These are phyloP conservation scores for Epichloe sibirici DNA, from an alignment of 2,329 filamentous ascomycete species.

Conservation along the genomic window DNA sequence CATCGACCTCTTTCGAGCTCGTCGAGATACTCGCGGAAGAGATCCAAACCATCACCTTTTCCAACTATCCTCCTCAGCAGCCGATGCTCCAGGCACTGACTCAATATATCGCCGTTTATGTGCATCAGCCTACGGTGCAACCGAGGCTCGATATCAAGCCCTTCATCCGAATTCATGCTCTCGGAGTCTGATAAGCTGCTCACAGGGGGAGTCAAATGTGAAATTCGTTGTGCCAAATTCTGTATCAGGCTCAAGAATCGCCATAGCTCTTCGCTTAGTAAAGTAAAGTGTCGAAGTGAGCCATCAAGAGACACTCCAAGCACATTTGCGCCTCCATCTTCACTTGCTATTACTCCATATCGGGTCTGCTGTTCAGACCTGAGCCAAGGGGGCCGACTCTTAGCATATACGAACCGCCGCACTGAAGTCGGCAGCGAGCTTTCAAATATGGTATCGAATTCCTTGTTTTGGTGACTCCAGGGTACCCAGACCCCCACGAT, in stretches of 20 bases:
- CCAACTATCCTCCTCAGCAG: conserved; percentile 31
- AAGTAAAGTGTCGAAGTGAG: conserved; percentile 54
- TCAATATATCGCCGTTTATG: conserved; percentile 54
- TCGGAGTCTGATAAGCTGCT: neutral
- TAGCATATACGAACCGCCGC: conserved; percentile 40
- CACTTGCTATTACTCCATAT: conserved; percentile 32
- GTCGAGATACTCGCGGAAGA: conserved; percentile 37
- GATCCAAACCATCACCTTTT: conserved; percentile 19
- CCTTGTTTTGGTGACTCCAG: conserved; percentile 25
- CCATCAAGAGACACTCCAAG: conserved; percentile 60
- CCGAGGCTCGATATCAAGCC: conserved; percentile 23
- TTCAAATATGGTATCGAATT: conserved; percentile 40
- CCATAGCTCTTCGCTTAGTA: conserved; percentile 52
- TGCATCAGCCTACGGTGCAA: conserved; percentile 41
- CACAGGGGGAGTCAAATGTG: conserved; percentile 30
- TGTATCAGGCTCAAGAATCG: conserved; percentile 62
- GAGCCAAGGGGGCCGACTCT: conserved; percentile 41
- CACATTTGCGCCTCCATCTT: conserved; percentile 35
- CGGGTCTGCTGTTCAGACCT: conserved; percentile 18
- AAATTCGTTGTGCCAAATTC: conserved; percentile 44
- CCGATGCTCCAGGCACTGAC: conserved; percentile 36
- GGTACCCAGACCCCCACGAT: conserved; percentile 41
- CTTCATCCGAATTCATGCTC: conserved; percentile 13
- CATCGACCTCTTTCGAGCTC: conserved; percentile 34
- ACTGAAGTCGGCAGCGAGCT: conserved; percentile 44